Evolutionary conservation across 257 asterid species (phyloP).

Genomic region (Anisodus tanguticus): DNA sequence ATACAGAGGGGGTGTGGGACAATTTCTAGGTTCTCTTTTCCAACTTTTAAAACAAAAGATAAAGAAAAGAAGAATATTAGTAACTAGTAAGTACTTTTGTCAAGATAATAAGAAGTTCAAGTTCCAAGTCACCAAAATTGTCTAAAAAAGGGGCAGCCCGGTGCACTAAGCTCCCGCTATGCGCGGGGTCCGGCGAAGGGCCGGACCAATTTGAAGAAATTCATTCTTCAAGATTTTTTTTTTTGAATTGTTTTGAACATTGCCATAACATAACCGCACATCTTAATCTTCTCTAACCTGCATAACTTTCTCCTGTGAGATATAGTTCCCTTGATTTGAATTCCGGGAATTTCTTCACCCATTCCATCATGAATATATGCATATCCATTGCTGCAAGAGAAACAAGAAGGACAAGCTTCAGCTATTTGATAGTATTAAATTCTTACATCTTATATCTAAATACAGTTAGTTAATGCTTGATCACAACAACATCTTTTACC

Average conservation of each 20-base stretch:
- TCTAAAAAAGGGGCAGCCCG: neutral
- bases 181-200: too few species aligned
- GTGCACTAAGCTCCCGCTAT: too few species aligned
- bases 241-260: neutral
- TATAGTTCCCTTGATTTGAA: conserved; percentile 70
- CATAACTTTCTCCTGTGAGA: conserved; percentile 98
- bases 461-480: neutral
- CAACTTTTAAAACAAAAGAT: neutral
- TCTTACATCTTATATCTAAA: conserved; percentile 5
- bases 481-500: conserved; percentile 49
- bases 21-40: conserved; percentile 1
- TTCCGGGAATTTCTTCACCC: conserved; percentile 84
- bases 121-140: neutral
- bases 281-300: conserved; percentile 53
- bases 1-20: neutral
- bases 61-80: neutral
- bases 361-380: conserved; percentile 73
- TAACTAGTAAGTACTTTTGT: neutral
- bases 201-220: neutral
- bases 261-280: neutral
- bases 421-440: conserved; percentile 23
- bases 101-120: conserved; percentile 8
- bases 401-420: neutral
- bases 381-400: conserved; percentile 77
- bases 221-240: neutral